These are phyloP conservation scores for Oryza brachyantha DNA, from an alignment of 176 grass and related monocot species.

Conservation along the genomic window DNA sequence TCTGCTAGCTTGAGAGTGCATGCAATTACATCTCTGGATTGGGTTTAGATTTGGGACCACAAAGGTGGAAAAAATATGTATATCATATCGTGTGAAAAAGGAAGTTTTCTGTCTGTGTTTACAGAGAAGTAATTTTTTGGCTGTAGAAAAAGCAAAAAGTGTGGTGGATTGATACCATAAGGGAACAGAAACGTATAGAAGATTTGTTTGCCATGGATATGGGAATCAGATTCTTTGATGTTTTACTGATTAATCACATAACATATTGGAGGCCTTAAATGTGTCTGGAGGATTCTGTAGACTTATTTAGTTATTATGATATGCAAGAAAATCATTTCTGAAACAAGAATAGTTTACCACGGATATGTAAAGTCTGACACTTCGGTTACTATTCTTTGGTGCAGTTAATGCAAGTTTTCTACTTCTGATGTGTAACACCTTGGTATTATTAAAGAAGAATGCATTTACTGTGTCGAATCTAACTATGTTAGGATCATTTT, in stretches of 20 bases:
- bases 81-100: background rate
- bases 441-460: background rate
- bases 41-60: background rate
- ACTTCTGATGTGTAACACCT: background rate
- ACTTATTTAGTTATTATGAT: background rate
- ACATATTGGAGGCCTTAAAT: background rate
- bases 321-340: background rate
- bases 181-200: background rate
- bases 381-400: background rate
- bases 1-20: conserved; percentile 14
- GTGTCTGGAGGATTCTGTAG: background rate
- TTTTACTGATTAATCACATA: background rate
- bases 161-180: background rate
- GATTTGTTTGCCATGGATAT: conserved; percentile 5
- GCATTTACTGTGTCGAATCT: background rate
- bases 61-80: background rate
- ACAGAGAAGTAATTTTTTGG: background rate
- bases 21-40: background rate
- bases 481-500: background rate
- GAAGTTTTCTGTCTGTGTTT: background rate
- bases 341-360: background rate
- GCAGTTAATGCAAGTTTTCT: background rate
- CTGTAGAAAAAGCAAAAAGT: background rate
- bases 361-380: background rate
- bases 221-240: background rate